These are phyloP conservation scores for Plenodomus biglobosus DNA, from an alignment of 2,329 filamentous ascomycete species.

Conservation along the genomic window DNA sequence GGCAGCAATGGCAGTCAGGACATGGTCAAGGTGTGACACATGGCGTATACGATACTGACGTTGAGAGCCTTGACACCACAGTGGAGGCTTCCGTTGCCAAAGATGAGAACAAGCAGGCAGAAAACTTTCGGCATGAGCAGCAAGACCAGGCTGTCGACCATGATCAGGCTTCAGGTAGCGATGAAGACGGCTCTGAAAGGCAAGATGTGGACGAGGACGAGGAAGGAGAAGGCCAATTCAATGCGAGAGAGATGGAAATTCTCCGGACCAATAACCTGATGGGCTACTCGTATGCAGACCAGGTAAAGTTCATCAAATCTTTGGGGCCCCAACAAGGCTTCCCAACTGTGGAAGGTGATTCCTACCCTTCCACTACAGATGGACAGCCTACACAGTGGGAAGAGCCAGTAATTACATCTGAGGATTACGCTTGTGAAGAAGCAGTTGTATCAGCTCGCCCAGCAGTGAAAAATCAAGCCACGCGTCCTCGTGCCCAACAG, in stretches of 20 bases:
- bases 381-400: constrained; percentile 26
- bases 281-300: background rate
- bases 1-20: constrained; percentile 17
- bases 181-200: constrained; percentile 13
- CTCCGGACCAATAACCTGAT: background rate
- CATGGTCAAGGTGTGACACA: constrained; percentile 15
- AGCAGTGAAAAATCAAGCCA: constrained; percentile 6
- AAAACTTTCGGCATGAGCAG: constrained; percentile 7
- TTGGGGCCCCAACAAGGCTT: constrained; percentile 1
- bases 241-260: background rate
- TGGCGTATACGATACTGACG: constrained; percentile 43
- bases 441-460: constrained; percentile 11
- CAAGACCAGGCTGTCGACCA: constrained; percentile 9
- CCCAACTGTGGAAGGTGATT: constrained; percentile 28
- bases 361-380: constrained; percentile 44
- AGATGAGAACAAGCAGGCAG: constrained; percentile 18
- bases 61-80: constrained; percentile 42
- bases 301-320: background rate
- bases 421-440: constrained; percentile 7
- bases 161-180: constrained; percentile 9
- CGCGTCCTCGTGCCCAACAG: constrained; percentile 6
- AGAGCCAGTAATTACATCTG: constrained; percentile 9
- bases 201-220: constrained; percentile 4
- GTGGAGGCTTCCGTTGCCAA: constrained; percentile 25
- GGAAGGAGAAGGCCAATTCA: constrained; percentile 1